Base-by-base conservation (phyloP, 345 rosid genomes). In the Angophora floribunda region DNA sequence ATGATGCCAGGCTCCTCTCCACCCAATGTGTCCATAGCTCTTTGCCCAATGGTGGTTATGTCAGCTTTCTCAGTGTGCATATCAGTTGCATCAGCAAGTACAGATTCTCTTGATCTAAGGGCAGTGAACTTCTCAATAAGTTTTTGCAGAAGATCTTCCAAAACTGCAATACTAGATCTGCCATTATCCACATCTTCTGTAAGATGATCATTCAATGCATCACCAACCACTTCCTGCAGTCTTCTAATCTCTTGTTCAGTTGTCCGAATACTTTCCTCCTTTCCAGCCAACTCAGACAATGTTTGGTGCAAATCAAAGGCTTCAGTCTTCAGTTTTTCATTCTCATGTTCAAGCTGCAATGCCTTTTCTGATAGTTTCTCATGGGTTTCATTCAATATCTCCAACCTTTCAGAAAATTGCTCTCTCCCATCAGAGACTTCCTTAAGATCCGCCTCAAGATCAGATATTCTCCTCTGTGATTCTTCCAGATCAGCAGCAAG, bases 401-500 rank as follows among this genome's bases (percentile, higher is more conserved):
- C 94, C 93, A 96, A 88, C 92, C 93, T 94, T 93, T 95, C 92
- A 90, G 95, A 95, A 87, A 96, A 91, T 67, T 88, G 87, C 61
- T 90, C 93, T 87, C 92, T 95, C 92, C 96, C 94, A 88, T 80
- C 89, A 52, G 86, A 90, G 91, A 90, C 92, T 21, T 91, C 92
- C 63, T 93, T 93, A 88, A 95, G 91, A 87, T 95, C 94, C 86
- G 87, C 93, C 91, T 94, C 94, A 65, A 94, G 91, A 85, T 89
- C 95, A 90, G 93, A 87, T 88, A 90, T 90, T 91, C 91, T 94
- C 91, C 91, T 89, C 51, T 88, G 91, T 57, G 95, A 94, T 85
- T 92, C 95, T 88, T 96, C 98, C 89, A 95, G 85, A 90, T 96
- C 98, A 90, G 96, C 92, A 92, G 92, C 89, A 78, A 96, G 85